Conservation (phyloP, 1,139 yeast genomes). For the Suzukiozyma palmioleophila region DNA sequence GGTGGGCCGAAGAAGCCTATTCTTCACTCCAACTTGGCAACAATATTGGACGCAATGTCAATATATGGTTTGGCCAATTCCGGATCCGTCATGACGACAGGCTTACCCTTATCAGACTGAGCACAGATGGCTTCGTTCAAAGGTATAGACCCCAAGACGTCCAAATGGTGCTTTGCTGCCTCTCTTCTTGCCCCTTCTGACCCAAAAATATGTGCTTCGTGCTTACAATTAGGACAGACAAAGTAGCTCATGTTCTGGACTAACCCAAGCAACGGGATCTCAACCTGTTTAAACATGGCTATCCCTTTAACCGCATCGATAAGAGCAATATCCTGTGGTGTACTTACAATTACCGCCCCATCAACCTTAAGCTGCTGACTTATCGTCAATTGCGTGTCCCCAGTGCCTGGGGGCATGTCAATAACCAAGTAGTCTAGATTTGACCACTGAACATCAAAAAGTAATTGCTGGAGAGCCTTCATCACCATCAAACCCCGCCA, state of each 20-base stretch:
- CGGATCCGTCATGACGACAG: conserved; percentile 50
- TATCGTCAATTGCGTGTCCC: conserved; percentile 79
- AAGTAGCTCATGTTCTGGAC: conserved; percentile 83
- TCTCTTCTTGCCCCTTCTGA: conserved; percentile 58
- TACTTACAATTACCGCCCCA: conserved; percentile 79
- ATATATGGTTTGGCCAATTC: conserved; percentile 38
- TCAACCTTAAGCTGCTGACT: conserved; percentile 73
- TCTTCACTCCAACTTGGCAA: conserved; percentile 8
- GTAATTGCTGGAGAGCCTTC: conserved; percentile 78
- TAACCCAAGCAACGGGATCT: conserved; percentile 71
- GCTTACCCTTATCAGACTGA: conserved; percentile 62
- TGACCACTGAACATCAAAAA: conserved; percentile 80
- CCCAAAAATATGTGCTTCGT: conserved; percentile 74
- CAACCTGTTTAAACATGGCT: conserved; percentile 69
- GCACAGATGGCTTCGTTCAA: conserved; percentile 57
- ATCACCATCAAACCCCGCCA: conserved; percentile 89
- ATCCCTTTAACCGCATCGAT: conserved; percentile 81
- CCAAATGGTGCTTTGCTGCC: conserved; percentile 48
- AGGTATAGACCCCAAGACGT: conserved; percentile 64
- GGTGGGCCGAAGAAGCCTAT: too few species aligned
- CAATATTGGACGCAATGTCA: conserved; percentile 36
- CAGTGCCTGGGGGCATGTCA: conserved; percentile 93
- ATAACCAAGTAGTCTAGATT: conserved; percentile 65
- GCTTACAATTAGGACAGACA: conserved; percentile 71
- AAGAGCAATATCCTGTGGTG: conserved; percentile 84